phyloP scores from a whole-genome alignment of 768 basidiomycete genomes.

The Boletus subcaerulescens region DNA sequence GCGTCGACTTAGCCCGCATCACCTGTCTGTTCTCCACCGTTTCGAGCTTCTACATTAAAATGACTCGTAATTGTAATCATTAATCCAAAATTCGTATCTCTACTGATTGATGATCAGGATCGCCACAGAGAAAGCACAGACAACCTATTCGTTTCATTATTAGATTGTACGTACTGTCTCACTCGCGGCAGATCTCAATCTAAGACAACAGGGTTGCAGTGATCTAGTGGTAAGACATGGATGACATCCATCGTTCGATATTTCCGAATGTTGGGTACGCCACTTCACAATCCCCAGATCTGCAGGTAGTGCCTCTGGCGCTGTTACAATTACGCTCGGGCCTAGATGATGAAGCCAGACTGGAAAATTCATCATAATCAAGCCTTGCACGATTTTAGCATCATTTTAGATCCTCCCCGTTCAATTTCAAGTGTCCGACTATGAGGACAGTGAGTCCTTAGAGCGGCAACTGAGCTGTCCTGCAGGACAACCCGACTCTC shows the following conservation, averaged over 20 bases:
- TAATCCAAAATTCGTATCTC: not conserved
- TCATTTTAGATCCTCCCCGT: not conserved
- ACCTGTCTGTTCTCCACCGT: not conserved
- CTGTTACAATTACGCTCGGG: too few species aligned
- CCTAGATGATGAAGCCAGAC: not conserved
- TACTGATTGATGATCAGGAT: not conserved
- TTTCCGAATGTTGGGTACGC: not conserved
- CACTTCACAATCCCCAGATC: not conserved
- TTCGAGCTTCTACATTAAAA: not conserved
- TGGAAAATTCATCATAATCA: not conserved
- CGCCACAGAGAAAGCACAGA: not conserved
- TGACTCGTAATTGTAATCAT: not conserved
- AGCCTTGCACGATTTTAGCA: not conserved
- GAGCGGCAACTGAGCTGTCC: not conserved
- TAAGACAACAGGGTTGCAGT: slow-evolving; percentile 8
- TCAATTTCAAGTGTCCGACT: not conserved
- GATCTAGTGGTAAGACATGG: not conserved
- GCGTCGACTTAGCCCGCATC: slow-evolving; percentile 14
- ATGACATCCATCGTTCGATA: not conserved
- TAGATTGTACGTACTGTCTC: not conserved
- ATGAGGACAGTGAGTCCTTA: not conserved
- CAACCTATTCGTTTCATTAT: too few species aligned
- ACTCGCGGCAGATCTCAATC: not conserved
- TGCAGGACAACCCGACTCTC: not conserved
- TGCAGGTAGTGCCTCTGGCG: not conserved